Conservation (phyloP, 805 yeast species). For the Wickerhamiella alocasiicola region DNA sequence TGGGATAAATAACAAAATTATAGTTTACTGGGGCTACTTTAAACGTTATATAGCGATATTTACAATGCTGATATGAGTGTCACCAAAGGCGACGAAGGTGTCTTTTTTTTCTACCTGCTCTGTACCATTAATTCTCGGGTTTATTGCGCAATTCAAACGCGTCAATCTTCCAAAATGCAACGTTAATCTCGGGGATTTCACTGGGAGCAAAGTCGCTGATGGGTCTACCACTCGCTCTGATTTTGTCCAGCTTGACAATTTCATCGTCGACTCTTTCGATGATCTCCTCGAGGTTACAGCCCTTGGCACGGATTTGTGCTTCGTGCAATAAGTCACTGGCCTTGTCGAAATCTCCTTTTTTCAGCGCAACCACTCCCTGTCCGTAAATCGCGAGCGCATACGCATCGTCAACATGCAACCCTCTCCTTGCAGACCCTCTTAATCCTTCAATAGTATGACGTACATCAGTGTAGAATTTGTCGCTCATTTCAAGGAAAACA, state of each 20-base stretch:
- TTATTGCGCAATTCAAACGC: not conserved
- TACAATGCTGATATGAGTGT: too few relatives aligned
- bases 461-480: slow-evolving; percentile 16
- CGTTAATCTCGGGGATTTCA: slow-evolving; percentile 9
- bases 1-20: too few relatives aligned
- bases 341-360: slow-evolving; percentile 39
- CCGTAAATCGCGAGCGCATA: slow-evolving; percentile 77
- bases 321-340: slow-evolving; percentile 56
- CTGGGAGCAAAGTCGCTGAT: slow-evolving; percentile 6
- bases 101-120: too few relatives aligned
- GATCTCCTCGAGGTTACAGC: slow-evolving; percentile 51
- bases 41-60: too few relatives aligned
- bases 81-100: too few relatives aligned
- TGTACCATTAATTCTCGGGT: not conserved
- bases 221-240: slow-evolving; percentile 8
- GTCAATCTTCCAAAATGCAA: slow-evolving; percentile 12
- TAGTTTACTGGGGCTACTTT: too few relatives aligned
- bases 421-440: slow-evolving; percentile 14
- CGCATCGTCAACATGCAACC: slow-evolving; percentile 39
- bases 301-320: slow-evolving; percentile 57
- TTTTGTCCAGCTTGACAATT: slow-evolving; percentile 37
- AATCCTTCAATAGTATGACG: slow-evolving; percentile 15
- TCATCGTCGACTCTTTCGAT: slow-evolving; percentile 56
- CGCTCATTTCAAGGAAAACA: slow-evolving; percentile 13
- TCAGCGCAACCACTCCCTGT: slow-evolving; percentile 65